Base-by-base conservation (phyloP, 2,329 filamentous ascomycete species). In the Talaromyces pinophilus region DNA sequence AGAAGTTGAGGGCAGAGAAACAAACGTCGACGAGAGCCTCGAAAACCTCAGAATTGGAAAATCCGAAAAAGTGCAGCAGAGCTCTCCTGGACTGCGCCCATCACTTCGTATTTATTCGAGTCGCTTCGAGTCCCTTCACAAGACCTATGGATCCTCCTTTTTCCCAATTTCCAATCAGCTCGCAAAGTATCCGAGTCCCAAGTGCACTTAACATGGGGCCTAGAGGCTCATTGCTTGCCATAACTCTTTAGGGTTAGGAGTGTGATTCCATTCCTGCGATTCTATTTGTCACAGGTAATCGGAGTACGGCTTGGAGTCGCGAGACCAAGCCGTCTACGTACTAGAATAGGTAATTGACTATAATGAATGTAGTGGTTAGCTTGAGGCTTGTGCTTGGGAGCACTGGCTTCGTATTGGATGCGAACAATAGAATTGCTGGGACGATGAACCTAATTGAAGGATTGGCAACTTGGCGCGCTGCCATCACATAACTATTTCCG, bases 261-360 rank as follows among this genome's bases (percentile, higher is more conserved):
- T 25, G 5, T 57, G 30, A 38, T 8, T 22, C 17, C 5, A 38
- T 35, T 8, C n/a, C 17, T 8, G 54, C n/a, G 33, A 38, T 57
- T 22, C 54, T 57, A 57, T 57, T 57, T 38, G 54, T 57, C 54
- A 38, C 54, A 11, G 30, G 33, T 57, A 57, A 57, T 57, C 54
- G 30, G 54, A 57, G 54, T 57, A 8, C 19, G 19, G 33, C 33
- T 57, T 38, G n/a, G n/a, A 22, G 33, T 57, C n/a, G 33, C 33
- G n/a, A 22, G n/a, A 22, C n/a, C n/a, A 15, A 57, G 33, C 54
- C 54, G 19, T 57, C 19, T 25, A 40, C n/a, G 15, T 38, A 15
- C n/a, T 38, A 57, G n/a, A 38, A 19, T 57, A 38, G 52, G n/a
- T 38, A 25, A n/a, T 55, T 6, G 7, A 33, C n/a, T 55, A n/a